Evolutionary conservation across 2,329 filamentous ascomycete genomes (phyloP), one percentile per base, ranked within the genome.

Genomic region (Mariannaea elegans): DNA sequence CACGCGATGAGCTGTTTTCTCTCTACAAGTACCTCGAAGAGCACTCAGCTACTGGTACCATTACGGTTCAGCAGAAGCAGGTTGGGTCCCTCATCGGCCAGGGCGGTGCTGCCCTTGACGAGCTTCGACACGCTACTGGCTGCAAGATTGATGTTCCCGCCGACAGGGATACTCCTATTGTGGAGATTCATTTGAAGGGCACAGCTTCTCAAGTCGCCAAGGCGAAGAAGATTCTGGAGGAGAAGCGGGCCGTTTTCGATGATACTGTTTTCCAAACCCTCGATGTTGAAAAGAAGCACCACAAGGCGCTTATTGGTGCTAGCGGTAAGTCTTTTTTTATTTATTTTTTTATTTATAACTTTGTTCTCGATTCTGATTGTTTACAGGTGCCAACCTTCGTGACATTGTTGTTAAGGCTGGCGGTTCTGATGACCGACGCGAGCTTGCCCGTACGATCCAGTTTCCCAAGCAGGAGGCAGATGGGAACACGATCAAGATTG

Each of bases 21-120:
- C 84, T 98, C 48, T 84, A 95, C 72, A 92, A 97, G 76, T 99
- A 94, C 77, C 86, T 94, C 44, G 89, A 92, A 76, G 94, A 98
- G 73, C 94, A 94, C 75, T 95, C 93, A 0, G 85, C 91, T 76
- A 90, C 86, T 19, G 91, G 90, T 14, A 90, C 87, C 12, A 88
- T 99, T 13, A 88, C 90, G 12, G 92, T 99, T 31, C 91, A 96
- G 66, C 93, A 95, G 77, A 94, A 89, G 78, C 94, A 98, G 76
- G 84, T 99, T 58, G 93, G 94, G n/a, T 94, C 92, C 16, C 81
- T 99, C 65, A 98, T 99, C 70, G 95, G 95, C 48, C 89, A 93
- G 70, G 91, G 93, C 38, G 95, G 95, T 64, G 88, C 90, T 68
- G 93, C 92, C 68, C 92, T 99, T 84, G 95, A 98, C 70, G 90